These are phyloP conservation scores for Trametes pubescens DNA, from an alignment of 1,284 basidiomycete species.

Conservation along the genomic window DNA sequence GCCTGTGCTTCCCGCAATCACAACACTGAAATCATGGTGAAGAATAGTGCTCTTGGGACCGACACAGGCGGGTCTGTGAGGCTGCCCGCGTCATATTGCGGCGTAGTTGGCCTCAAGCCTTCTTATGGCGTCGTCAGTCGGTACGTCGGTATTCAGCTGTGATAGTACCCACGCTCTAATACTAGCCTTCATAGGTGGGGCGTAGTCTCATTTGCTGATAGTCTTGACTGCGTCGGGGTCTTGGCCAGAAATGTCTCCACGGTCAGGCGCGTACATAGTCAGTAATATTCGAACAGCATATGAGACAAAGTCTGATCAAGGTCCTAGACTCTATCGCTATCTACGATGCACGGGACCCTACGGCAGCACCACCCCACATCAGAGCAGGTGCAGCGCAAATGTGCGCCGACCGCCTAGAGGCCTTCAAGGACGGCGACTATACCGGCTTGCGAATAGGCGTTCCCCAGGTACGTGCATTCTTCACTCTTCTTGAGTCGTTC, in stretches of 20 bases:
- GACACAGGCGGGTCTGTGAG: constrained; percentile 97
- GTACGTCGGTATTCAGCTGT: constrained; percentile 45
- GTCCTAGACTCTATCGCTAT: constrained; percentile 65
- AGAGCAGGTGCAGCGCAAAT: constrained; percentile 45
- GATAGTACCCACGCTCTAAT: neutral
- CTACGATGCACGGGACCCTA: constrained; percentile 84
- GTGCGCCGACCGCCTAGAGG: constrained; percentile 24
- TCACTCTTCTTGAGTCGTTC: too few relatives aligned
- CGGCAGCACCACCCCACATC: constrained; percentile 60
- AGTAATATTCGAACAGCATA: constrained; percentile 34
- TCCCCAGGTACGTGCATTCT: constrained; percentile 47
- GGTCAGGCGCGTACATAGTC: constrained; percentile 70
- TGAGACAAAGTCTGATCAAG: neutral
- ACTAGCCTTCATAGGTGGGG: constrained; percentile 70
- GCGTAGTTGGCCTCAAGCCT: constrained; percentile 92
- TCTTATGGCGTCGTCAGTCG: constrained; percentile 93
- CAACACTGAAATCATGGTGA: constrained; percentile 15
- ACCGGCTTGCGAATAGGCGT: constrained; percentile 66
- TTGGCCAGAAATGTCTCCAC: constrained; percentile 65
- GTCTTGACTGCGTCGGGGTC: constrained; percentile 93
- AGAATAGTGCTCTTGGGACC: constrained; percentile 83
- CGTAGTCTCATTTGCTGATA: constrained; percentile 93
- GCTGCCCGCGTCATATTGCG: constrained; percentile 94
- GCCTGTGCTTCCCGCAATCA: neutral
- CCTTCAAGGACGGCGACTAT: constrained; percentile 36